These are phyloP conservation scores for Plantago coronopus DNA, from an alignment of 305 asterid genomes.

Conservation along the genomic window DNA sequence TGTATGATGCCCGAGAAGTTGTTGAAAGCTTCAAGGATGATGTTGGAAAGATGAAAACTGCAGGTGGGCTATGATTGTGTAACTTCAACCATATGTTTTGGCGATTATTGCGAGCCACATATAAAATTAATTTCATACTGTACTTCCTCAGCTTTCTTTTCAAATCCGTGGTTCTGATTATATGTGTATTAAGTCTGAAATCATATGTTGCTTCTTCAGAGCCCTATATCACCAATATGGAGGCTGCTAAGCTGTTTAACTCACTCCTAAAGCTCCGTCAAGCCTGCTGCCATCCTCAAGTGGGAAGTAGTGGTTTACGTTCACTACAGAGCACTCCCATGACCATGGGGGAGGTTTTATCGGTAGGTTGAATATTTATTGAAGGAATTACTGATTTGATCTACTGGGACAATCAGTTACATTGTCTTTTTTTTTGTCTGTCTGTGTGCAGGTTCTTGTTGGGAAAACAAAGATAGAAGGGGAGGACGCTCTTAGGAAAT, in stretches of 20 bases:
- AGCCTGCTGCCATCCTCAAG: conserved; percentile 99
- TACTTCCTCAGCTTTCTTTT: conserved; percentile 9
- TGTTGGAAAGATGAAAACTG: conserved; percentile 35
- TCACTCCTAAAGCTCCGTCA: conserved; percentile 98
- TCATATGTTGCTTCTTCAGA: conserved; percentile 41
- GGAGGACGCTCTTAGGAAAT: conserved; percentile 84
- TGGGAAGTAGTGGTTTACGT: conserved; percentile 96
- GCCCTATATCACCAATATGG: conserved; percentile 59
- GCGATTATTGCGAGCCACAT: conserved; percentile 19
- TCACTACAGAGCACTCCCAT: conserved; percentile 90
- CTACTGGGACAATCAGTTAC: conserved; percentile 10
- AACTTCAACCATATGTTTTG: conserved; percentile 9
- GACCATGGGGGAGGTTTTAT: conserved; percentile 96
- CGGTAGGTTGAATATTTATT: conserved; percentile 46
- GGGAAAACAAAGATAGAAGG: conserved; percentile 96
- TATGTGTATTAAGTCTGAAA: conserved; percentile 41
- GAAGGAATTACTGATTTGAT: conserved; percentile 17
- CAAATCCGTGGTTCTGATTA: conserved; percentile 23
- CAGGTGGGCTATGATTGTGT: conserved; percentile 40
- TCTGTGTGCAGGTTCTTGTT: conserved; percentile 69
- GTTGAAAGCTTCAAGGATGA: conserved; percentile 62
- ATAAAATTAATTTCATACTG: conserved; percentile 8
- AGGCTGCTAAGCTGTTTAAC: conserved; percentile 90
- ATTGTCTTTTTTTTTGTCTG: conserved; percentile 23
- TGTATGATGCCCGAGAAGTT: conserved; percentile 84